Base-by-base conservation (phyloP, 805 yeast species). In the Saccharomycopsis javanensis region DNA sequence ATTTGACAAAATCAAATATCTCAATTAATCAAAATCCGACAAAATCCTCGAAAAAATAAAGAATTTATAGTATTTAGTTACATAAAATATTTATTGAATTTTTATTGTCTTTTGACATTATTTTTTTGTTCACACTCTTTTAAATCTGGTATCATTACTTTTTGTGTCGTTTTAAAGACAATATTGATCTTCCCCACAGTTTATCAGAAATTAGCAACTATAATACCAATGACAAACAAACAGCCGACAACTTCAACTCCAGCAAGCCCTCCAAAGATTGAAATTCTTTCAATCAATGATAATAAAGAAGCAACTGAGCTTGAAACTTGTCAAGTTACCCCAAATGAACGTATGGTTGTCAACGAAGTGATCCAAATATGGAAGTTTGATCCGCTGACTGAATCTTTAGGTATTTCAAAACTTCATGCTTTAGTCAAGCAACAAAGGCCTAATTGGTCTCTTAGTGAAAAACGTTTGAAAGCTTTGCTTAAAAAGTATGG, bases 371-470 rank as follows among this genome's bases (percentile, higher is more conserved):
- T 84, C 46, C 71, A 74, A 5, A 67, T 85, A 8, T 86, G 94
- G 92, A 81, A 80, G 61, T 75, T 76, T 55, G 88, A 85, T 63
- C 83, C 88, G 1, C 69, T 75, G 1, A 77, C 82, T 27, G 90
- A 85, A 65, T 71, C 77, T 10, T 66, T 83, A 20, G 83, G 86
- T 1, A 69, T 78, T 8, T 72, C 75, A 11, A 80, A 82, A 62
- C 71, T 87, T 20, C 81, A 77, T 57, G 73, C 71, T 0, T 63
- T 75, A 11, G 71, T 88, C 48, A 81, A 79, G 62, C 60, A 67
- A 28, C 71, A 73, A 52, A 77, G 86, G 62, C 78, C 82, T 0
- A 72, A 71, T 50, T 88, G 96, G 96, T 63, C 77, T 2, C 64
- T 88, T 1, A 76, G 83, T 20, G 83, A 80, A 57, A 78, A 80